Evolutionary conservation across 352 stramenopile species (phyloP).

Genomic region (Elongisporangium undulatum): DNA sequence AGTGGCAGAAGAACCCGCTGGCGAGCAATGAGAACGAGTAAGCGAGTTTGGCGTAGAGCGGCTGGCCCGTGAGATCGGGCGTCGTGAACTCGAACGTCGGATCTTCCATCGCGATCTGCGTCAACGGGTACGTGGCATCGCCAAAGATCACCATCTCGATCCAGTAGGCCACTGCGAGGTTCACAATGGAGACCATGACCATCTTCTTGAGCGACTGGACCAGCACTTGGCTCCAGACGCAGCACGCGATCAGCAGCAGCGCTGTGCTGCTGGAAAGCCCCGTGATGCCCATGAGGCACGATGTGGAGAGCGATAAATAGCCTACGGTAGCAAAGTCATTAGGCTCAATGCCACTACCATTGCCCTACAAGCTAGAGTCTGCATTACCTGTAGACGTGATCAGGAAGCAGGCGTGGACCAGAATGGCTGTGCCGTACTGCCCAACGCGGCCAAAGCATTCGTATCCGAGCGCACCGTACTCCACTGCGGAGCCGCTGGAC

Average conservation of each 20-base stretch:
- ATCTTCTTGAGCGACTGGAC: conserved; percentile 56
- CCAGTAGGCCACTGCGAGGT: conserved; percentile 77
- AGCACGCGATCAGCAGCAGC: conserved; percentile 42
- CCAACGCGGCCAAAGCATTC: conserved; percentile 56
- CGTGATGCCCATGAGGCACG: conserved; percentile 58
- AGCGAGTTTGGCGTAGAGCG: conserved; percentile 53
- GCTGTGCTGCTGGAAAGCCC: conserved; percentile 48
- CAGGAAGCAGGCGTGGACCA: conserved; percentile 58
- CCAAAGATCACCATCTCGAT: conserved; percentile 79
- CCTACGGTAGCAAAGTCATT: conserved; percentile 5
- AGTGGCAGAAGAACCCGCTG: conserved; percentile 65
- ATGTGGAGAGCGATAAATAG: conserved; percentile 49
- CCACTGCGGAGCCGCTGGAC: conserved; percentile 54
- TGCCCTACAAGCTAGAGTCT: background rate
- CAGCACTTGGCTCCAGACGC: conserved; percentile 66
- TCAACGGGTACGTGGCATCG: conserved; percentile 79
- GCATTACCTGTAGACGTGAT: conserved; percentile 50
- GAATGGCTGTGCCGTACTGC: conserved; percentile 27
- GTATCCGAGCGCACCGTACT: conserved; percentile 63
- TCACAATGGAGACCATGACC: conserved; percentile 56
- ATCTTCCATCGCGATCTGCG: conserved; percentile 61
- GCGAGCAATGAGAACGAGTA: conserved; percentile 69
- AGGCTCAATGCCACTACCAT: background rate
- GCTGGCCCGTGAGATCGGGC: conserved; percentile 48
- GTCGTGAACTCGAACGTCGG: conserved; percentile 63